A percentile compares a stretch with the other conserved stretches of the same genome.
Conservation (phyloP, 164 flowering plant genomes). For the Aristolochia fimbriata region DNA sequence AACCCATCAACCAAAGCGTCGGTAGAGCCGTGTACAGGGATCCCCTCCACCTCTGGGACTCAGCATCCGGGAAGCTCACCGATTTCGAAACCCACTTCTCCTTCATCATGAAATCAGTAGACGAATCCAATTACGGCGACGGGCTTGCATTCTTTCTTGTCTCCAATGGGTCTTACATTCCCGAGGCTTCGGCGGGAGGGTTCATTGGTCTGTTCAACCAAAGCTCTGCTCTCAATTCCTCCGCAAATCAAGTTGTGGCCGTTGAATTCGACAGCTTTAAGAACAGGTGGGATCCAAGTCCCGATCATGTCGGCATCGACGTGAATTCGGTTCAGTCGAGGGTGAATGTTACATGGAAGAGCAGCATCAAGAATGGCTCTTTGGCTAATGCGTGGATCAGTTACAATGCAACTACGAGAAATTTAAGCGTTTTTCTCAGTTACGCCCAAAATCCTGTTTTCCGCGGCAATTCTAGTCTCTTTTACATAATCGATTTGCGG, state of each 20-base stretch:
- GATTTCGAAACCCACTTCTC: constrained; percentile 45
- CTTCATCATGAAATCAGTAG: constrained; percentile 20
- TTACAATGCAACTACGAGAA: constrained; percentile 5
- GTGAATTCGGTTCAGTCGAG: constrained; percentile 34
- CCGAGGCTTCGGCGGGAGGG: constrained; percentile 14
- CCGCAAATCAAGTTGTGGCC: constrained; percentile 22
- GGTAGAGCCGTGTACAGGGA: constrained; percentile 26
- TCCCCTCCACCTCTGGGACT: constrained; percentile 34
- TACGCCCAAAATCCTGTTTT: constrained; percentile 26
- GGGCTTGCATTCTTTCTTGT: constrained; percentile 59
- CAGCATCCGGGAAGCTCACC: constrained; percentile 14
- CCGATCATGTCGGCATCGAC: constrained; percentile 42
- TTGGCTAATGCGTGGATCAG: constrained; percentile 42
- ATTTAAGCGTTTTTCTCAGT: constrained; percentile 36
- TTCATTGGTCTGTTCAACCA: constrained; percentile 17
- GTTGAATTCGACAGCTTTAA: constrained; percentile 48
- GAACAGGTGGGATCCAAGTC: constrained; percentile 35
- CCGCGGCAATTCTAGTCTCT: constrained; percentile 23
- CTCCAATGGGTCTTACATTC: constrained; percentile 16
- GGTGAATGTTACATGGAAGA: constrained; percentile 28
- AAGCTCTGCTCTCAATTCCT: constrained; percentile 1
- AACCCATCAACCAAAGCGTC: constrained; percentile 1
- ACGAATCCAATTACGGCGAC: constrained; percentile 13
- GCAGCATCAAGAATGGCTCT: constrained; percentile 31
- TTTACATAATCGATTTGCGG: constrained; percentile 30